Evolutionary conservation across 116 monocot genomes (phyloP).

Genomic region (Iris pallida): DNA sequence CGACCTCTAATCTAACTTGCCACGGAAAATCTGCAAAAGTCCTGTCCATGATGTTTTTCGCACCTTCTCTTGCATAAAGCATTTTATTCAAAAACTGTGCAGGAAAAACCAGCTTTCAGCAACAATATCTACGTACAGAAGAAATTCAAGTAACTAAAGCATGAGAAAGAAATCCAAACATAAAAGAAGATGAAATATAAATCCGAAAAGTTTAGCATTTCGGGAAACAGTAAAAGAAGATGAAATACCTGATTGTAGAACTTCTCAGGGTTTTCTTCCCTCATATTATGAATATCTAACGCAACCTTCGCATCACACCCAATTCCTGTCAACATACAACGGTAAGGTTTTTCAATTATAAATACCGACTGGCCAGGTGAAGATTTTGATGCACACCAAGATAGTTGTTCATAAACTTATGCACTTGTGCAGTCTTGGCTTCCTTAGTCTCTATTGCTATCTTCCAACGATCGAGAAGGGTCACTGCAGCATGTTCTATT

Average conservation of each 20-base stretch:
- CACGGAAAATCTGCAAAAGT: conserved; percentile 79
- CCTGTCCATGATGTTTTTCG: conserved; percentile 79
- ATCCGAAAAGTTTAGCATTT: neutral
- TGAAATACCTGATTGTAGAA: conserved; percentile 74
- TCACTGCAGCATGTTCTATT: conserved; percentile 79
- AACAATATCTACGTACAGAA: too few species aligned
- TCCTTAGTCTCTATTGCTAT: conserved; percentile 41
- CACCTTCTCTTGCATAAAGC: conserved; percentile 94
- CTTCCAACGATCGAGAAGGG: conserved; percentile 81
- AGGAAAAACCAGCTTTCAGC: neutral
- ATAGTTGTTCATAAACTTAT: conserved; percentile 80
- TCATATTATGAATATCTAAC: conserved; percentile 80
- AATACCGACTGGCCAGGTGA: too few species aligned
- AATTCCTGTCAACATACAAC: conserved; percentile 45
- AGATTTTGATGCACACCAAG: conserved; percentile 43
- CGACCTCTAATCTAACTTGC: conserved; percentile 82
- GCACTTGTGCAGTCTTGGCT: conserved; percentile 14
- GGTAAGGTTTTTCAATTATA: too few species aligned
- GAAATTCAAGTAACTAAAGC: too few species aligned
- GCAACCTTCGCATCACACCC: conserved; percentile 97
- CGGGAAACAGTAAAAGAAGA: neutral
- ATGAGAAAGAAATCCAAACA: too few species aligned
- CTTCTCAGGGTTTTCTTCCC: conserved; percentile 88
- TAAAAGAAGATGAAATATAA: too few species aligned
- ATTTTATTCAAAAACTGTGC: conserved; percentile 86